A percentile compares a stretch with the other conserved stretches of the same genome.
phyloP scores from a whole-genome alignment of 1,284 basidiomycete species.

The Heterobasidion occidentale region DNA sequence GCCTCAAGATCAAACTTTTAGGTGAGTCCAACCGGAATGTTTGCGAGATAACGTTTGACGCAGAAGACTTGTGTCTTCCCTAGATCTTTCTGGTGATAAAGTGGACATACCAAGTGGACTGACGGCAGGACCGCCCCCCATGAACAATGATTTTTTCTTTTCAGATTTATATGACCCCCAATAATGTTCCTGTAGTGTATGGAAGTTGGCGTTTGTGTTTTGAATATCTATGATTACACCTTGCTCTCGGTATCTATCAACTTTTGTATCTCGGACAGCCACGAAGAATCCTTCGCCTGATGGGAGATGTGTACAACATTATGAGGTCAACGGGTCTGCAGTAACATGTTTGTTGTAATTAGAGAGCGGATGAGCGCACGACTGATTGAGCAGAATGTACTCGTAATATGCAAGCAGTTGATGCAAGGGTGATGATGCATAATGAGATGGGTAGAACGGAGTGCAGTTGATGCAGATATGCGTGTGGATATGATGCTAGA shows the following conservation, averaged over 20 bases:
- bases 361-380: background rate
- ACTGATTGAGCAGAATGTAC: background rate
- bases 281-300: too few species aligned
- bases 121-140: slow-evolving; percentile 63
- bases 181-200: slow-evolving; percentile 4
- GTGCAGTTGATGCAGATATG: slow-evolving; percentile 25
- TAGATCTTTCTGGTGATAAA: slow-evolving; percentile 86
- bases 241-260: too few species aligned
- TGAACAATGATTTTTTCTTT: slow-evolving; percentile 83
- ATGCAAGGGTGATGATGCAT: slow-evolving; percentile 26
- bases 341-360: too few species aligned
- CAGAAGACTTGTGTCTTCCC: slow-evolving; percentile 3
- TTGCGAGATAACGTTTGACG: too few species aligned
- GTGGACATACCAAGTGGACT: slow-evolving; percentile 85
- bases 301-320: too few species aligned
- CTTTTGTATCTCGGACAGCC: too few species aligned
- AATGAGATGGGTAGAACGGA: slow-evolving; percentile 19
- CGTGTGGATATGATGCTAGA: slow-evolving; percentile 14
- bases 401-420: slow-evolving; percentile 28
- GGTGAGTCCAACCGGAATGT: slow-evolving; percentile 43
- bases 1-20: slow-evolving; percentile 87
- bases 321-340: too few species aligned
- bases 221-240: too few species aligned
- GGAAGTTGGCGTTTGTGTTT: too few species aligned
- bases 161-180: slow-evolving; percentile 46